A percentile compares a stretch with the other conserved stretches of the same genome.
These are phyloP conservation scores for Chlamydomonas reinhardtii DNA, from an alignment of 163 green algal genomes.

Conservation along the genomic window DNA sequence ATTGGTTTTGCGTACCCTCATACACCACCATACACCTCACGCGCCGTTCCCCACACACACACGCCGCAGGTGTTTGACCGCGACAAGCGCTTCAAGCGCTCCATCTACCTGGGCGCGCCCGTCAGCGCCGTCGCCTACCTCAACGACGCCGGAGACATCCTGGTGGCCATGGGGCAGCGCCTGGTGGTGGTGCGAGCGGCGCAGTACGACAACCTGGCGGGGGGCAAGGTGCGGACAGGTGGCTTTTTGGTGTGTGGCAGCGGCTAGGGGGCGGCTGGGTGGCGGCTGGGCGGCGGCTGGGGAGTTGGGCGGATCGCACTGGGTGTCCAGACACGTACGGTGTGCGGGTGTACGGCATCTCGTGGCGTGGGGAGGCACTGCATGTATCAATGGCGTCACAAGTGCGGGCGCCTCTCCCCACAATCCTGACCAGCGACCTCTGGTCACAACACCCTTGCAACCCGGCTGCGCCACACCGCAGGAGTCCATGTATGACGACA, in stretches of 20 bases:
- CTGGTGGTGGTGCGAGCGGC: constrained; percentile 23
- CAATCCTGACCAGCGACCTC: too few species aligned
- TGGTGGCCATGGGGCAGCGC: constrained; percentile 18
- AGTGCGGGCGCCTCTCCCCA: too few species aligned
- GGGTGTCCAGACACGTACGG: too few species aligned
- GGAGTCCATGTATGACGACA: constrained; percentile 37
- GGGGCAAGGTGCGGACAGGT: not conserved
- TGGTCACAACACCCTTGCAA: too few species aligned
- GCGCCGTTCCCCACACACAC: not conserved
- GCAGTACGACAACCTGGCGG: constrained; percentile 8
- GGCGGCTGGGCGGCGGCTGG: too few species aligned
- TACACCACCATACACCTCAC: not conserved
- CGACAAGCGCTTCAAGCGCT: constrained; percentile 48
- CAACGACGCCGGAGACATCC: constrained; percentile 50
- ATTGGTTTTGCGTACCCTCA: not conserved
- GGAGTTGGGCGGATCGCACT: too few species aligned
- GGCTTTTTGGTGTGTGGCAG: too few species aligned
- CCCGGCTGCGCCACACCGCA: not conserved
- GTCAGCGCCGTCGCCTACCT: constrained; percentile 46
- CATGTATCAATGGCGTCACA: too few species aligned
- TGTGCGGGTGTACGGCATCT: too few species aligned
- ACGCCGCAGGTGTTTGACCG: constrained; percentile 57
- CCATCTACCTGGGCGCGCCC: constrained; percentile 50
- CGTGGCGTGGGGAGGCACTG: too few species aligned
- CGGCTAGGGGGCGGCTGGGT: too few species aligned